Evolutionary conservation across 257 asterid species (phyloP), one percentile per base, ranked within the genome.

Genomic region (Phtheirospermum japonicum): DNA sequence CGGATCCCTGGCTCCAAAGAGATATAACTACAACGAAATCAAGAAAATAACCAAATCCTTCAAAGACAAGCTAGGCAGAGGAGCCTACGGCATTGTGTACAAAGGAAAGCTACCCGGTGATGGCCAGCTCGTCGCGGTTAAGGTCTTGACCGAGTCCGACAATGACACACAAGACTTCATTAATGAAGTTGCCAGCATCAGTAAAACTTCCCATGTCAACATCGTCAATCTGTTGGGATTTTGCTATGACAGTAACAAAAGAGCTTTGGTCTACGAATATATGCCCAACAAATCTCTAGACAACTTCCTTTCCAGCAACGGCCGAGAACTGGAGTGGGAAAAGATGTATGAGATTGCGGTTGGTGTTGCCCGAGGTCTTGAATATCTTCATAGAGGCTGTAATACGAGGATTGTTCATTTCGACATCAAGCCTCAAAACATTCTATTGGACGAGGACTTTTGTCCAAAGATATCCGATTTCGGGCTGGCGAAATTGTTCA

Each of bases 361-460:
- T n/a, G 95, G 88, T 2, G 74, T 75, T 61, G 93, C 88, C 2
- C 78, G 78, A 57, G 95, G 93, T 28, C 59, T 87, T 63, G 93
- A 79, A 14, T 87, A 87, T 59, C 80, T 84, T 0, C 95, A 84
- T 71, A 69, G 71, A 66, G 93, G 90, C 9, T 84, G 92, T 66
- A 87, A 75, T 69, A 79, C 90, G 10, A 75, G 89, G 67, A 84
- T 84, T 4, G 73, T 84, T 40, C 95, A 87, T 62, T 82, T 84
- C 17, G 93, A 87, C 71, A 87, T 84, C 65, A 87, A 87, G 68
- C 95, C 88, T 67, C 89, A 84, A 2, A 86, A 82, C 66, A 84
- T 84, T 62, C 88, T 87, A 14, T 28, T 84, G 77, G 95, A 87
- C 39, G 59, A 77, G 37, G 85, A 84, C 2, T 80, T 80, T 53